Evolutionary conservation across 1,284 basidiomycete species (phyloP), one percentile per base, ranked within the genome.

Genomic region (Melampsora occidentalis): DNA sequence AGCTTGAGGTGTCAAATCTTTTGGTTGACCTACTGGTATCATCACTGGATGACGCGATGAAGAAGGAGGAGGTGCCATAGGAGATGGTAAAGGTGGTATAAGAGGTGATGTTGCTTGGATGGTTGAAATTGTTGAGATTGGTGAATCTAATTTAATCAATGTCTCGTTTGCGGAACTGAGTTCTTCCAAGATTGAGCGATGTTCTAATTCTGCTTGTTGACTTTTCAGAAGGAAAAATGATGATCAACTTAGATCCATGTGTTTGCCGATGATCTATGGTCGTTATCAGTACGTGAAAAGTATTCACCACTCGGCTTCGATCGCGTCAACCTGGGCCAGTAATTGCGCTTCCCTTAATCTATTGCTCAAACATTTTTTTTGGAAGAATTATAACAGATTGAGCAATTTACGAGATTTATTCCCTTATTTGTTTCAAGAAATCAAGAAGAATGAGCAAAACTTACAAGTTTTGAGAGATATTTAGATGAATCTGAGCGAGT

Each of bases 21-120:
- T 66, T 12, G 31, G 14, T 31, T 70, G 39, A 35, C 68, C 66
- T n/a, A 76, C 72, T 63, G 72, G 72, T 2, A 76, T 42, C 51
- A 76, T 53, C n/a, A 76, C 72, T 10, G 72, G 66, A 14, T 20
- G 9, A 39, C n/a, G 14, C 10, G 35, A 33, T 10, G 63, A 39
- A 14, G 18, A 3, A 22, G 14, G 22, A 25, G 57, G 57, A 31
- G 28, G n/a, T 51, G 3, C 57, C 28, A 31, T 22, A 59, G 57
- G 57, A 25, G 57, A 2, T 59, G 28, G n/a, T 22, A 59, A 31
- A 31, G 57, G 57, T 59, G 22, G 28, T 59, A 59, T 22, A 28
- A 59, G 57, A 31, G 57, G 57, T 28, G 57, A 59, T 59, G 16
- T 7, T 12, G 28, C 12, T 31, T 14, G 28, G 22, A 22, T 22